These are phyloP conservation scores for Ceratocystis albifundus DNA, from an alignment of 2,329 filamentous ascomycete genomes.

Conservation along the genomic window DNA sequence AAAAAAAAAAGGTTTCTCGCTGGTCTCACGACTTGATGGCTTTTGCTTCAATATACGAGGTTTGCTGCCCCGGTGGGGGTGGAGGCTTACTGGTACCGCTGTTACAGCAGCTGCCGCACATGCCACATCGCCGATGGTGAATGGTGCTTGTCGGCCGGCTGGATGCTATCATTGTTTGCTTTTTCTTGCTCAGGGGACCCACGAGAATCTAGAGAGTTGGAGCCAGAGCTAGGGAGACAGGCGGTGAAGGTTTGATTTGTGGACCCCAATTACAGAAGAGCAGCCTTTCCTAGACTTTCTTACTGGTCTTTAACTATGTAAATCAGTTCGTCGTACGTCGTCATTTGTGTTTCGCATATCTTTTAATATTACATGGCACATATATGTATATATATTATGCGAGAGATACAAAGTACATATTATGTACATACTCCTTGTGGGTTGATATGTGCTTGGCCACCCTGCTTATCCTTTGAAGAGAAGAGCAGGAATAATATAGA, in stretches of 20 bases:
- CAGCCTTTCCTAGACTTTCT: not conserved
- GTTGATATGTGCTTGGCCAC: too few species aligned
- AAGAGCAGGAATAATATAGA: not conserved
- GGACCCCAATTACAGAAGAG: too few species aligned
- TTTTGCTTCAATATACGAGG: conserved; percentile 3
- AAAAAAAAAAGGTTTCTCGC: not conserved
- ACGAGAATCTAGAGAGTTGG: not conserved
- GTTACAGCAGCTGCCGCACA: not conserved
- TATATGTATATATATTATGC: too few species aligned
- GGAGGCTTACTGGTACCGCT: too few species aligned
- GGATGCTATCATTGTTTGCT: too few species aligned
- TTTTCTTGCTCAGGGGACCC: not conserved
- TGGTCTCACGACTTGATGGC: not conserved
- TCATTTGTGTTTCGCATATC: not conserved
- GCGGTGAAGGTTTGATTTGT: conserved; percentile 4
- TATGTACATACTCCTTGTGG: too few species aligned
- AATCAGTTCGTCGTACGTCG: not conserved
- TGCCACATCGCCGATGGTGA: not conserved
- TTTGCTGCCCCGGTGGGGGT: not conserved
- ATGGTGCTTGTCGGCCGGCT: too few species aligned
- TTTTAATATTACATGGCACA: not conserved
- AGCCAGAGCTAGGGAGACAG: too few species aligned
- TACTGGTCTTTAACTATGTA: not conserved
- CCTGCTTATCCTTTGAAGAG: not conserved
- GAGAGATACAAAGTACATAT: too few species aligned